Base-by-base conservation (phyloP, 2,329 filamentous ascomycete species). In the Emmonsia crescens region DNA sequence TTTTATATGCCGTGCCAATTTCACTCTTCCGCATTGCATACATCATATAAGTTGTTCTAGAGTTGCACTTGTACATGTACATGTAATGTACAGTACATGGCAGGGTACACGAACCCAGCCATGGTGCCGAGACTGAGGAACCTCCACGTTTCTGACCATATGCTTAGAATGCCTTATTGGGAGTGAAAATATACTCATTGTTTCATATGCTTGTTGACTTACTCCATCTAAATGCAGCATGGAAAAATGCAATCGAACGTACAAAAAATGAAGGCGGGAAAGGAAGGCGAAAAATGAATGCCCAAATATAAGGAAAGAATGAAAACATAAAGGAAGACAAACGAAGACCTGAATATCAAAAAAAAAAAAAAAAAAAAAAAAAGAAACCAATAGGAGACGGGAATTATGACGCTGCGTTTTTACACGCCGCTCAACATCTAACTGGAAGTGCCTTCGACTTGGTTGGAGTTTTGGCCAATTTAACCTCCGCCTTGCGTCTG, bases 401-500 rank as follows among this genome's bases (percentile, higher is more conserved):
- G 33, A 40, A 24, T 19, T 19, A 21, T 2, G 33, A 6, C n/a
- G n/a, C n/a, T 38, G 31, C 6, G 21, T 40, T 19, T 24, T 40
- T 19, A 9, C 36, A n/a, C 19, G 19, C 6, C 29, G 24, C 27
- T 62, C 42, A 65, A 46, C 63, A 65, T 27, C 40, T 48, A 42
- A 62, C 63, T 9, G 63, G 64, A 48, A 65, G 59, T 54, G 64
- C 64, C 31, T 36, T 24, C 38, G 59, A 36, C 29, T 56, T 46
- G 27, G 61, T 33, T 59, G 65, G 54, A 56, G 68, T 69, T 65
- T 71, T 66, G 55, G 79, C 71, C 61, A 82, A 65, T 8, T 66
- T 68, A 16, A 82, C 72, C 70, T 82, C 80, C 0, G 75, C 79
- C 12, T 73, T 71, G 21, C 80, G 74, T 19, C 79, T 71, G 36